These are phyloP conservation scores for Chaetomium globosum DNA, from an alignment of 2,329 filamentous ascomycete genomes.

Conservation along the genomic window DNA sequence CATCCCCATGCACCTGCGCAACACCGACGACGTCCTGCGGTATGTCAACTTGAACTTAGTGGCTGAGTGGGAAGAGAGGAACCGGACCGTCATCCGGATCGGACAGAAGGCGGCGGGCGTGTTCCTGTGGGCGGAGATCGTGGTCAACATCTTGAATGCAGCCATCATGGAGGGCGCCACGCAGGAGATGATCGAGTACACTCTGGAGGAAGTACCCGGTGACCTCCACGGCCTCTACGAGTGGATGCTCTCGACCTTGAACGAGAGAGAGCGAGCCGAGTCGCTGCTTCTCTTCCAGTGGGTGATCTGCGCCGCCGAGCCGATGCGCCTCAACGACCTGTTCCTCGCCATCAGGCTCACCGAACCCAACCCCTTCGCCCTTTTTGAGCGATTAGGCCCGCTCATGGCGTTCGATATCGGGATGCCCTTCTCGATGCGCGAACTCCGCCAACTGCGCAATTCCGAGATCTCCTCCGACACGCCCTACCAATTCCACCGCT, in stretches of 20 bases:
- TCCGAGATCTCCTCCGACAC: slow-evolving; percentile 39
- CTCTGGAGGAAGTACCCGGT: slow-evolving; percentile 40
- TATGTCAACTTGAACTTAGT: slow-evolving; percentile 41
- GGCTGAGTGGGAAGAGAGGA: slow-evolving; percentile 42
- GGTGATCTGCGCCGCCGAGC: slow-evolving; percentile 41
- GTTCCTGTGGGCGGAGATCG: slow-evolving; percentile 44
- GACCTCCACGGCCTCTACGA: slow-evolving; percentile 43
- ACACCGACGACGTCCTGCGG: slow-evolving; percentile 41
- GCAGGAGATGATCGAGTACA: slow-evolving; percentile 42
- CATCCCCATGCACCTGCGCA: slow-evolving; percentile 40
- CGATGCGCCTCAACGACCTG: slow-evolving; percentile 42
- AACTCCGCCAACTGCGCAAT: slow-evolving; percentile 37
- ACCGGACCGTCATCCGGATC: slow-evolving; percentile 38
- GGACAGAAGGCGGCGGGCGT: slow-evolving; percentile 39
- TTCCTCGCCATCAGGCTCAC: slow-evolving; percentile 41
- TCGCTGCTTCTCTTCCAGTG: slow-evolving; percentile 43
- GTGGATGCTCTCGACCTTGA: slow-evolving; percentile 43
- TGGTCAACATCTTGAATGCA: slow-evolving; percentile 44
- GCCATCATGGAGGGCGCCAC: slow-evolving; percentile 43
- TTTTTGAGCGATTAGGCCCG: slow-evolving; percentile 27
- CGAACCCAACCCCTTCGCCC: slow-evolving; percentile 28
- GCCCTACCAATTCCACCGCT: slow-evolving; percentile 39
- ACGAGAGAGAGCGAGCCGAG: slow-evolving; percentile 39
- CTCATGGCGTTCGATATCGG: slow-evolving; percentile 37
- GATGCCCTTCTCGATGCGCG: slow-evolving; percentile 36